Percentiles rank a stretch among this genome's conserved stretches.
Conservation (phyloP, 805 yeast genomes). For the Hanseniaspora osmophila region DNA sequence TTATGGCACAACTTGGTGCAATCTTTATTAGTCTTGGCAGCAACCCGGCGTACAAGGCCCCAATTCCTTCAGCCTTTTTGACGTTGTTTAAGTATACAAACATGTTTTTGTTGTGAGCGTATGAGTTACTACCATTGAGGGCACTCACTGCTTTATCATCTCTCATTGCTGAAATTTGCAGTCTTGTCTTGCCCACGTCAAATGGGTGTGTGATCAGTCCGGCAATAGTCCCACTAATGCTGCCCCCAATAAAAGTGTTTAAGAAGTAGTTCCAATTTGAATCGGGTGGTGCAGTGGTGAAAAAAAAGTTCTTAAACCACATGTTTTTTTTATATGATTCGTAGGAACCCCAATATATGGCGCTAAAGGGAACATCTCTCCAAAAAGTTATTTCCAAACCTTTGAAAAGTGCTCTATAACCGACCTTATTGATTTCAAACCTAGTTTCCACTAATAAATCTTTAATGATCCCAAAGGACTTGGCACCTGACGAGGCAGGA, state of each 20-base stretch:
- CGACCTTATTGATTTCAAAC: conserved; percentile 38
- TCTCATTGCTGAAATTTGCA: conserved; percentile 43
- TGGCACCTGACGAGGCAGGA: conserved; percentile 32
- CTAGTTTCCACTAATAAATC: conserved; percentile 41
- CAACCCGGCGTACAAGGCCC: conserved; percentile 77
- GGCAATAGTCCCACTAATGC: conserved; percentile 70
- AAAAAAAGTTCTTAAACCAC: conserved; percentile 4
- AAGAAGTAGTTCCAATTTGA: conserved; percentile 34
- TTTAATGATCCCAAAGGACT: conserved; percentile 22
- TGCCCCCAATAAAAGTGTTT: conserved; percentile 67
- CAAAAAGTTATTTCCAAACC: conserved; percentile 82
- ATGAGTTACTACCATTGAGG: background rate
- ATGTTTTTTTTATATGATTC: conserved; percentile 35
- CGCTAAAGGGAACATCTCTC: conserved; percentile 96
- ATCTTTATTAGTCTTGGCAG: conserved; percentile 78
- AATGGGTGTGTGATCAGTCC: conserved; percentile 87
- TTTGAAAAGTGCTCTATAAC: conserved; percentile 55
- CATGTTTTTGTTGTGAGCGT: conserved; percentile 31
- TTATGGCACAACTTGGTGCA: conserved; percentile 95
- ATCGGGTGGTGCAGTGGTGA: background rate
- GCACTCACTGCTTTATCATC: conserved; percentile 2
- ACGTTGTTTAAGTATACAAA: conserved; percentile 51
- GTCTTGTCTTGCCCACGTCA: conserved; percentile 90
- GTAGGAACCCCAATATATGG: conserved; percentile 84
- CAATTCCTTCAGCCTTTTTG: conserved; percentile 56